Percentiles rank a stretch among this genome's conserved stretches.
These are phyloP conservation scores for Elongisporangium prolatum DNA, from an alignment of 352 stramenopile genomes.

Conservation along the genomic window DNA sequence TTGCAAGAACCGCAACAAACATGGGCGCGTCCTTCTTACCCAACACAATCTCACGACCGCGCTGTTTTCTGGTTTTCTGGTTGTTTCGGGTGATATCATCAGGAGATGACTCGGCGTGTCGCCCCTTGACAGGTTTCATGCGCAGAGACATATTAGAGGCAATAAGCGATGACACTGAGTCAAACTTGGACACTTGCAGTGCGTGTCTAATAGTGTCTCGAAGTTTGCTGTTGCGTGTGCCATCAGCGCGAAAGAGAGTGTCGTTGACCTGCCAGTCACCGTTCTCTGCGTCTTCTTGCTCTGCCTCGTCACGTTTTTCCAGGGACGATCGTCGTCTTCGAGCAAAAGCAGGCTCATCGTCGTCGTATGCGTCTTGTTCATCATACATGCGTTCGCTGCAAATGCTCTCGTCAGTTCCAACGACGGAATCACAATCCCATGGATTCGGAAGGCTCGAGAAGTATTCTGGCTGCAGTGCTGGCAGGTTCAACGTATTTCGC, in stretches of 20 bases:
- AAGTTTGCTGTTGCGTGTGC: slow-evolving; percentile 80
- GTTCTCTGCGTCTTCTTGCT: slow-evolving; percentile 15
- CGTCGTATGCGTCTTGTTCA: slow-evolving; percentile 6
- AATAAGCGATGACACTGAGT: slow-evolving; percentile 86
- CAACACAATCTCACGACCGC: slow-evolving; percentile 46
- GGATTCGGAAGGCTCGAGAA: slow-evolving; percentile 22
- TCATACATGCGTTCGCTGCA: slow-evolving; percentile 36
- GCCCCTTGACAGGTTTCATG: slow-evolving; percentile 32
- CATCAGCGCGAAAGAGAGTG: slow-evolving; percentile 84
- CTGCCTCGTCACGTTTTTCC: slow-evolving; percentile 9
- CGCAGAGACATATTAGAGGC: slow-evolving; percentile 70
- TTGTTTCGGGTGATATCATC: slow-evolving; percentile 2
- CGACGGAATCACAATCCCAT: slow-evolving; percentile 67
- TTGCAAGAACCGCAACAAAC: slow-evolving; percentile 52
- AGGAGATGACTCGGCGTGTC: slow-evolving; percentile 1
- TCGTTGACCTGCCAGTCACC: slow-evolving; percentile 72
- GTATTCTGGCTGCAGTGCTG: slow-evolving; percentile 27
- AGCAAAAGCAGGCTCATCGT: slow-evolving; percentile 5
- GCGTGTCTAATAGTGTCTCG: slow-evolving; percentile 77
- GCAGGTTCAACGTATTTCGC: slow-evolving; percentile 9
- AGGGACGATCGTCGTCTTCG: slow-evolving; percentile 10
- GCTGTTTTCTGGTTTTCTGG: slow-evolving; percentile 12
- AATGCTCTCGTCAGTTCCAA: slow-evolving; percentile 38
- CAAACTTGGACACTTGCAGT: slow-evolving; percentile 85
- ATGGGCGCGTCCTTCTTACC: slow-evolving; percentile 54